Evolutionary conservation across 805 yeast species (phyloP).

Genomic region (Wickerhamiella brachini): DNA sequence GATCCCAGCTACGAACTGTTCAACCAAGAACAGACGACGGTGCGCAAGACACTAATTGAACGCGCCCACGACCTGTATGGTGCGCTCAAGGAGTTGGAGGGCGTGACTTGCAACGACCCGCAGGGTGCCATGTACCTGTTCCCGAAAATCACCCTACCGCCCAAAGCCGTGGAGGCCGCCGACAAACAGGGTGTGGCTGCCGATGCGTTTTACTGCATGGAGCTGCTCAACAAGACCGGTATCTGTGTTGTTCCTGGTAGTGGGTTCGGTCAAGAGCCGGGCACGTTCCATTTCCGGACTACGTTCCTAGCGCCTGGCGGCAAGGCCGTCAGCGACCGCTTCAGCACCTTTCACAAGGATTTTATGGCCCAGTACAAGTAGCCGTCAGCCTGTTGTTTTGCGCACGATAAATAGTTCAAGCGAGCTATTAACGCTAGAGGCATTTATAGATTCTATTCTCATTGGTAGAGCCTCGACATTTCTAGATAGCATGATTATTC

Average conservation of each 20-base stretch:
- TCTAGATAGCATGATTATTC: no score
- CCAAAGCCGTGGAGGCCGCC: slow-evolving; percentile 51
- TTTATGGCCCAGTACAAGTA: slow-evolving; percentile 45
- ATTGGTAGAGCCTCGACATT: no score
- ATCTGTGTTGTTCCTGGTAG: slow-evolving; percentile 96
- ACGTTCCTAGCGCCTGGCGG: slow-evolving; percentile 91
- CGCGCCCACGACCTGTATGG: slow-evolving; percentile 54
- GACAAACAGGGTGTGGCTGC: slow-evolving; percentile 40
- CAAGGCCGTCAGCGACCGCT: slow-evolving; percentile 65
- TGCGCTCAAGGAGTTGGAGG: slow-evolving; percentile 67
- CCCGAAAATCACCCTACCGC: slow-evolving; percentile 60
- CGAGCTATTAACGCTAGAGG: no score
- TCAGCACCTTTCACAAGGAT: slow-evolving; percentile 64
- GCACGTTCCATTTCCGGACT: slow-evolving; percentile 86
- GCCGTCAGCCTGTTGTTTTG: no score
- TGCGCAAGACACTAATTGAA: slow-evolving; percentile 45
- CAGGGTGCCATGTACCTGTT: slow-evolving; percentile 97
- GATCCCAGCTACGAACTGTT: slow-evolving; percentile 61
- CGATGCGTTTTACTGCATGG: slow-evolving; percentile 82
- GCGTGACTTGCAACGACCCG: slow-evolving; percentile 76
- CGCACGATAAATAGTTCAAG: no score
- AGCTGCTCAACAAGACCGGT: slow-evolving; percentile 75
- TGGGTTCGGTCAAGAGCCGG: slow-evolving; percentile 88
- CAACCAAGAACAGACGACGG: slow-evolving; percentile 43
- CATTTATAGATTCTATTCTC: no score